phyloP scores from a whole-genome alignment of 768 basidiomycete genomes.

The Sarcodon aspratus region DNA sequence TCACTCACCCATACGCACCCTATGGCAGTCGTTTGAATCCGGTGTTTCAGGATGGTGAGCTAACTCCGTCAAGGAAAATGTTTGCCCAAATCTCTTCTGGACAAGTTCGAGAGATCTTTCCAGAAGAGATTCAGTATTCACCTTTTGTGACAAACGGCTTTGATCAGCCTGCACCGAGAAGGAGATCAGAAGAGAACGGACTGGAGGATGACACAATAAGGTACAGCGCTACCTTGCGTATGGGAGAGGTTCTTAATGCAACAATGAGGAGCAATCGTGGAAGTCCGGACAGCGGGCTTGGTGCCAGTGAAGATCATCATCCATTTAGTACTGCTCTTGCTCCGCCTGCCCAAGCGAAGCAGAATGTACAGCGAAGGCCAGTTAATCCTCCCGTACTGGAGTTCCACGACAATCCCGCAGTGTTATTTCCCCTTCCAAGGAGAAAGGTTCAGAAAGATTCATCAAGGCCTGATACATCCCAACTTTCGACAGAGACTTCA shows the following conservation, averaged over 20 bases:
- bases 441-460: not conserved
- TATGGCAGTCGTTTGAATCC: slow-evolving; percentile 2
- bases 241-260: not conserved
- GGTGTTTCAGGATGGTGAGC: not conserved
- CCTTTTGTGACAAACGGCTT: slow-evolving; percentile 7
- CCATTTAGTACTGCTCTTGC: slow-evolving; percentile 8
- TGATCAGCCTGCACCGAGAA: not conserved
- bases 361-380: not conserved
- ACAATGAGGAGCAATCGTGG: slow-evolving; percentile 6
- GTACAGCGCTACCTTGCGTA: not conserved
- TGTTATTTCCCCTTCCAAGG: not conserved
- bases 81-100: slow-evolving; percentile 18
- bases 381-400: not conserved
- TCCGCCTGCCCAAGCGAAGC: slow-evolving; percentile 4
- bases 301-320: slow-evolving; percentile 29
- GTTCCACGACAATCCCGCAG: not conserved
- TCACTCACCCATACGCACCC: slow-evolving; percentile 14
- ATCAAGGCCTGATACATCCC: not conserved
- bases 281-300: slow-evolving; percentile 31
- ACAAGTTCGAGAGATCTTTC: slow-evolving; percentile 16
- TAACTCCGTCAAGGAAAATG: slow-evolving; percentile 7
- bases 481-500: not conserved
- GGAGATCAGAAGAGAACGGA: not conserved
- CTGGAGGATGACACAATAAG: not conserved
- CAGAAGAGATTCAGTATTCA: slow-evolving; percentile 19